Base-by-base conservation (phyloP, 2,329 filamentous ascomycete species). In the Exophiala mesophila region DNA sequence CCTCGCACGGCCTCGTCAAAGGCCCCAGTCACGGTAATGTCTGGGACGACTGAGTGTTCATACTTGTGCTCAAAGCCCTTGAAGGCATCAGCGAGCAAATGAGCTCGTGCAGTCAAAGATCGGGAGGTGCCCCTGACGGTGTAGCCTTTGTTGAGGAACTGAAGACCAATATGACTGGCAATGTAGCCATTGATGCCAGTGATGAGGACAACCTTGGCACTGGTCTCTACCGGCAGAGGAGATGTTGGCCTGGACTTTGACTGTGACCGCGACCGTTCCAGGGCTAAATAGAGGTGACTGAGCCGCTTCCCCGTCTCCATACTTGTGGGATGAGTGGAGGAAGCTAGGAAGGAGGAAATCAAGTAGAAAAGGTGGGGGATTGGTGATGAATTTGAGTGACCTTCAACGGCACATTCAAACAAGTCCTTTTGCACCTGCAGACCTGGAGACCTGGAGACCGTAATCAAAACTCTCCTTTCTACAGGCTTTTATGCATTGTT, bases 151-250 rank as follows among this genome's bases (percentile, higher is more conserved):
- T 59, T 41, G 4, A 68, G 61, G 15, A 68, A 59, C 12, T 59
- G 57, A 15, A 63, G 55, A 16, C 64, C 60, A 10, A 65, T 59
- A n/a, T 59, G 54, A 9, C 56, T 59, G 13, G 59, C 64, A 29
- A 68, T 65, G 53, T 64, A 68, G 39, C 64, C 65, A 38, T 66
- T 67, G 40, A 64, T 63, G 19, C 65, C 65, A 1, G 65, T 66
- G 13, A 68, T 57, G 8, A 63, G 57, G 9, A 63, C 59, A 24
- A 50, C 41, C 34, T 55, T 51, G 39, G 35, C 39, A 32, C 44
- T 44, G 15, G 13, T 32, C n/a, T 37, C 16, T 8, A 26, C n/a
- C 4, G 38, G 21, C 44, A 45, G 44, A 9, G 44, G 39, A 9
- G 47, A 50, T 5, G 30, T 28, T 6, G 47, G 44, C 15, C 34